A percentile compares a stretch with the other conserved stretches of the same genome.
phyloP scores from a whole-genome alignment of 2,329 filamentous ascomycete species.

The Cadophora malorum region DNA sequence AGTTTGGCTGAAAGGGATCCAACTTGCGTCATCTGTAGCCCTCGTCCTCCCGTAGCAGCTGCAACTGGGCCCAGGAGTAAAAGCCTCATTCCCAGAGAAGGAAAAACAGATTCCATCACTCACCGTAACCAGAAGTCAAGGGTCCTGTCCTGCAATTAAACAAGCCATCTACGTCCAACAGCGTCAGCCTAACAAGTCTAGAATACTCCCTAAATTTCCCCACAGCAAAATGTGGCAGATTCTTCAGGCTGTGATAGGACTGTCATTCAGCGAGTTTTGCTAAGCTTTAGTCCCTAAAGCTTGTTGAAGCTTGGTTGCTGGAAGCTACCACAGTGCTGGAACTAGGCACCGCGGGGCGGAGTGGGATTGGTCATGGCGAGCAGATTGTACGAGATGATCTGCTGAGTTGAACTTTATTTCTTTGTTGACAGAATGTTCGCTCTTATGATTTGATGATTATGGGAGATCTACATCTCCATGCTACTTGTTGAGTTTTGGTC shows the following conservation, averaged over 20 bases:
- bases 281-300: conserved; percentile 10
- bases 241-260: background rate
- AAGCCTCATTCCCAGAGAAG: background rate
- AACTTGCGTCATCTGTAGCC: no score
- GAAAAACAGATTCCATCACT: background rate
- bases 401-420: conserved; percentile 2
- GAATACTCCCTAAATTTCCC: background rate
- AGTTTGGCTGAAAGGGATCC: no score
- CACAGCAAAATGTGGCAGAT: background rate
- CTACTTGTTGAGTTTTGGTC: background rate
- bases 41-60: no score
- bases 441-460: background rate
- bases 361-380: background rate
- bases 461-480: background rate
- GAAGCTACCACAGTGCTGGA: conserved; percentile 4
- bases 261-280: background rate
- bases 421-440: background rate
- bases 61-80: no score
- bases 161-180: conserved; percentile 6
- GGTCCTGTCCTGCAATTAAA: background rate
- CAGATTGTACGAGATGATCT: background rate
- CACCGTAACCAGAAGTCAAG: background rate
- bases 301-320: conserved; percentile 5
- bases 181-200: background rate
- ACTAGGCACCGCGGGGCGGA: background rate